Evolutionary conservation across 2,329 filamentous ascomycete genomes (phyloP).

Genomic region (Colletotrichum plurivorum): DNA sequence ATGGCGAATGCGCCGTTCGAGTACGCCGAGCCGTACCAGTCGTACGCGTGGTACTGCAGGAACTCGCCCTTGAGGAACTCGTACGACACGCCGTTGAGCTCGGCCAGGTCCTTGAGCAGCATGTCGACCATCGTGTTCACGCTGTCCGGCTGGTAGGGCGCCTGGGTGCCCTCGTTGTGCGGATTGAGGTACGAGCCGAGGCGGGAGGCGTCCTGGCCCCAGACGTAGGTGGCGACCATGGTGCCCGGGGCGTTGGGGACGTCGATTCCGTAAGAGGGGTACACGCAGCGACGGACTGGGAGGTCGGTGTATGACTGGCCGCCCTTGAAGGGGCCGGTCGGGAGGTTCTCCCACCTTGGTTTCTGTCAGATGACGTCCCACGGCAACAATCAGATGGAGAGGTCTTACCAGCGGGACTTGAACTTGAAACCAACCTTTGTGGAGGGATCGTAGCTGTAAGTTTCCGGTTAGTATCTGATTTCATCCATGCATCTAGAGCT

Average conservation of each 20-base stretch:
- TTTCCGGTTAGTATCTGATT: background rate
- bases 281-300: slow-evolving; percentile 49
- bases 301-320: slow-evolving; percentile 48
- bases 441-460: slow-evolving; percentile 45
- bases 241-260: slow-evolving; percentile 42
- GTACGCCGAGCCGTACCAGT: slow-evolving; percentile 45
- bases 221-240: slow-evolving; percentile 46
- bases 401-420: slow-evolving; percentile 46
- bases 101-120: slow-evolving; percentile 41
- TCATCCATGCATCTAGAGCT: too few relatives aligned
- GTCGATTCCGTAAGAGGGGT: slow-evolving; percentile 49
- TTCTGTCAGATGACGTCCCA: background rate
- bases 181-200: slow-evolving; percentile 45
- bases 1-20: slow-evolving; percentile 45
- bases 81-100: slow-evolving; percentile 43
- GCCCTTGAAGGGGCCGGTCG: slow-evolving; percentile 43
- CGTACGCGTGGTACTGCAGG: slow-evolving; percentile 42
- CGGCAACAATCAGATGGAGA: too few relatives aligned
- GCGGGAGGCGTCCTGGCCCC: slow-evolving; percentile 45
- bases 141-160: slow-evolving; percentile 39
- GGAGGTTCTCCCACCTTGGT: slow-evolving; percentile 42
- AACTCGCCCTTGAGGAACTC: slow-evolving; percentile 42
- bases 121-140: slow-evolving; percentile 42
- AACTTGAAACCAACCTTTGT: slow-evolving; percentile 50
- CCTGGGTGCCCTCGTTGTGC: slow-evolving; percentile 39